Conservation (phyloP, 1,284 basidiomycete genomes). For the Trichosporon inkin region DNA sequence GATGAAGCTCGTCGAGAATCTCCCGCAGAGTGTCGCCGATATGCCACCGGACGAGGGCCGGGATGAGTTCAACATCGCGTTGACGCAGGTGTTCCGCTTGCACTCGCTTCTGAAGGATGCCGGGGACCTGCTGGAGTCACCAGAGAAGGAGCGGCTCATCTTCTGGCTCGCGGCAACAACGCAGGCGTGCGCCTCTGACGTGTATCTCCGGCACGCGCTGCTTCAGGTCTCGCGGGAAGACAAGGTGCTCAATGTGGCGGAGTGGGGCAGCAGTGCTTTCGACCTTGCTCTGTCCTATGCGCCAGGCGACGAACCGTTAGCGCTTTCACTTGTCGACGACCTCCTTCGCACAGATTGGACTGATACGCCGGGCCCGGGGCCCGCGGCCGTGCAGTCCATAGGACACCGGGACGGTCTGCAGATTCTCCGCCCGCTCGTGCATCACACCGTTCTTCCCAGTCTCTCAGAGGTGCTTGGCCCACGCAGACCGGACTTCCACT, state of each 20-base stretch:
- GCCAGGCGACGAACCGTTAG: constrained; percentile 48
- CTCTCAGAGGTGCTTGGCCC: constrained; percentile 45
- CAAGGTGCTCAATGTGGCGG: constrained; percentile 12
- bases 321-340: constrained; percentile 44
- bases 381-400: constrained; percentile 18
- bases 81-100: constrained; percentile 19
- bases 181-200: constrained; percentile 9
- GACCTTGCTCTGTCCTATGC: constrained; percentile 27
- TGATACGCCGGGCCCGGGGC: constrained; percentile 8
- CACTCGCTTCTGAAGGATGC: constrained; percentile 10
- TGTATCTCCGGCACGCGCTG: constrained; percentile 59
- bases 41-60: background rate
- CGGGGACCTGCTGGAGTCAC: constrained; percentile 7
- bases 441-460: constrained; percentile 45
- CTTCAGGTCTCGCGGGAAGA: constrained; percentile 50
- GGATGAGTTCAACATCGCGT: constrained; percentile 10
- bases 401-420: constrained; percentile 40
- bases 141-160: constrained; percentile 14
- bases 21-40: constrained; percentile 9
- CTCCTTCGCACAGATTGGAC: constrained; percentile 37
- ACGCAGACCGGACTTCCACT: constrained; percentile 35
- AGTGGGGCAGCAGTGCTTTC: constrained; percentile 25
- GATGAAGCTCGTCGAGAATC: constrained; percentile 14
- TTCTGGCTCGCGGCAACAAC: constrained; percentile 19
- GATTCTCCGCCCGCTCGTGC: constrained; percentile 50